Conservation (phyloP, 768 basidiomycete species). For the Termitomyces sp. region DNA sequence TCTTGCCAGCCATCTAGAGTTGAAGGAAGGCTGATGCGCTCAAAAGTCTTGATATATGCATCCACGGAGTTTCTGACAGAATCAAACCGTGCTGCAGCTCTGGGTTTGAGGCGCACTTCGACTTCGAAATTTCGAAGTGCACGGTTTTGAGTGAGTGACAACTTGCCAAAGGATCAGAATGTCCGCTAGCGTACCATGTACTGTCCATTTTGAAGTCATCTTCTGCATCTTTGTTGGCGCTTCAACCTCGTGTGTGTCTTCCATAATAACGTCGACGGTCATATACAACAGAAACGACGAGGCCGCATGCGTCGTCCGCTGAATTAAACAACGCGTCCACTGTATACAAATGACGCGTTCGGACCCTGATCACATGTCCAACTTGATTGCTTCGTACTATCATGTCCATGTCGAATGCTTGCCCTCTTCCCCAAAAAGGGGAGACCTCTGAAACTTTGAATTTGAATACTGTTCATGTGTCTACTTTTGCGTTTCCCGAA, state of each 20-base stretch:
- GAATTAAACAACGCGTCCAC: slow-evolving; percentile 47
- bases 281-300: slow-evolving; percentile 1
- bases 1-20: slow-evolving; percentile 76
- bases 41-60: slow-evolving; percentile 50
- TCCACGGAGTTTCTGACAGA: slow-evolving; percentile 62
- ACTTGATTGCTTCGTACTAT: not conserved
- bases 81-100: slow-evolving; percentile 70
- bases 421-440: slow-evolving; percentile 1
- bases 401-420: slow-evolving; percentile 3
- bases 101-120: slow-evolving; percentile 72
- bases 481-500: slow-evolving; percentile 52
- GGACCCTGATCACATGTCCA: slow-evolving; percentile 26
- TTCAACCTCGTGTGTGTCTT: slow-evolving; percentile 2
- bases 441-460: not conserved
- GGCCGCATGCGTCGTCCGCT: not conserved
- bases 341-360: slow-evolving; percentile 1
- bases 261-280: slow-evolving; percentile 12
- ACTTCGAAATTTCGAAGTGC: slow-evolving; percentile 38
- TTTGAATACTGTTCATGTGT: slow-evolving; percentile 29
- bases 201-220: slow-evolving; percentile 42
- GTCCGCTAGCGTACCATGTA: slow-evolving; percentile 40
- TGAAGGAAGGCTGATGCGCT: slow-evolving; percentile 65
- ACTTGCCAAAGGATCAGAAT: not conserved
- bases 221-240: not conserved
- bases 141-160: not conserved